Conservation (phyloP, 331 rosid species). For the Quercus lobata region DNA sequence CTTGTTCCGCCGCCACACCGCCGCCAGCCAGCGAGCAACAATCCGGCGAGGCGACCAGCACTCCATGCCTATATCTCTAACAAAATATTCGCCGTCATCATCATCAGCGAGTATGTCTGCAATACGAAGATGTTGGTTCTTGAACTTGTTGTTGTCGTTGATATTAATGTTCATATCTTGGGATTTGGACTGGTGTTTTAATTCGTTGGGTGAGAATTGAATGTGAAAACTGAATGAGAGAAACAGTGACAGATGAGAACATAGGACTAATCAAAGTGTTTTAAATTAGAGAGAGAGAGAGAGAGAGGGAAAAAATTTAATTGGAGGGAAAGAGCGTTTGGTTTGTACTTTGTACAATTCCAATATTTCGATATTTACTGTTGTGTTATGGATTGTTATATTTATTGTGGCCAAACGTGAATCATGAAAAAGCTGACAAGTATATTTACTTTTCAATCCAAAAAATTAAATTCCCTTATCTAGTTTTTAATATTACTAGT, state of each 20-base stretch:
- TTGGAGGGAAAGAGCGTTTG: not conserved
- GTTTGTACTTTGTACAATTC: no score
- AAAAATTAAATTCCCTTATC: no score
- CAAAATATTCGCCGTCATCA: constrained; percentile 7
- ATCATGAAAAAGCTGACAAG: no score
- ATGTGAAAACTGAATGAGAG: not conserved
- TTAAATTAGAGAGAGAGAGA: constrained; percentile 9
- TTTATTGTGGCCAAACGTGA: no score
- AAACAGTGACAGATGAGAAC: not conserved
- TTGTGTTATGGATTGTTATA: no score
- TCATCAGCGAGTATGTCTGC: constrained; percentile 50
- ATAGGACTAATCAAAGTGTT: no score
- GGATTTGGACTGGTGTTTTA: not conserved
- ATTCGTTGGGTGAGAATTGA: constrained; percentile 7
- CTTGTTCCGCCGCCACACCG: constrained; percentile 36
- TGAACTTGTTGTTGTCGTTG: no score
- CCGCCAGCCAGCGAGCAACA: constrained; percentile 44
- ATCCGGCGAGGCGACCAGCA: constrained; percentile 56
- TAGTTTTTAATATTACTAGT: no score
- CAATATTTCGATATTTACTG: no score
- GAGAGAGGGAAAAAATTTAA: constrained; percentile 21
- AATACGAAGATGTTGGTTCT: constrained; percentile 36
- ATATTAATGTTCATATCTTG: not conserved
- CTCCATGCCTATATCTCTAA: constrained; percentile 31
- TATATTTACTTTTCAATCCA: no score